Evolutionary conservation across 768 basidiomycete genomes (phyloP).

Genomic region (Lentinula lateritia): DNA sequence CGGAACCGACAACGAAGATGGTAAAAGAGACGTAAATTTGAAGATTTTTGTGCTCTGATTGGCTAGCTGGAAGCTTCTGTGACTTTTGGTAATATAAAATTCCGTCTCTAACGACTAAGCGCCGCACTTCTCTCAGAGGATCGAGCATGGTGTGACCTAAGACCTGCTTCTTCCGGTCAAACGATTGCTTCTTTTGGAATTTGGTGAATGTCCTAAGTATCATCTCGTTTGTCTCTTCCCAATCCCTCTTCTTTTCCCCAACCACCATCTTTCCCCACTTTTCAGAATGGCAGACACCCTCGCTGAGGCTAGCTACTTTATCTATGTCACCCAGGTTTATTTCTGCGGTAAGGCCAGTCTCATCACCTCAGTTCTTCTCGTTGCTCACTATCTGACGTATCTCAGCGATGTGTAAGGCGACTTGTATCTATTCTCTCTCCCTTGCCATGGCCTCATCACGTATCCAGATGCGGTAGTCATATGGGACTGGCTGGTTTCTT

Average conservation of each 20-base stretch:
- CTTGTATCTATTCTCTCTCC: conserved; percentile 16
- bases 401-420: conserved; percentile 64
- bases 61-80: background rate
- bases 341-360: conserved; percentile 57
- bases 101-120: background rate
- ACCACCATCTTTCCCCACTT: conserved; percentile 11
- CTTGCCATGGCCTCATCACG: background rate
- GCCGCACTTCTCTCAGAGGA: background rate
- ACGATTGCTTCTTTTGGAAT: background rate
- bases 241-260: conserved; percentile 14
- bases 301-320: conserved; percentile 66
- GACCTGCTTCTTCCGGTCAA: background rate
- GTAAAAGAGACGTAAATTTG: background rate
- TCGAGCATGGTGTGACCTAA: background rate
- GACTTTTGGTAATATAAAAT: background rate
- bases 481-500: conserved; percentile 82
- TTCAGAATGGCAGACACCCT: conserved; percentile 34
- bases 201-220: background rate
- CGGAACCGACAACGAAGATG: conserved; percentile 3
- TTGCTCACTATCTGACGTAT: conserved; percentile 23
- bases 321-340: conserved; percentile 78
- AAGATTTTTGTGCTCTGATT: background rate
- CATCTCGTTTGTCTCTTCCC: background rate
- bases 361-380: conserved; percentile 14
- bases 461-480: conserved; percentile 68